A percentile compares a stretch with the other conserved stretches of the same genome.
Evolutionary conservation across 345 rosid genomes (phyloP).

Genomic region (Hevea brasiliensis): DNA sequence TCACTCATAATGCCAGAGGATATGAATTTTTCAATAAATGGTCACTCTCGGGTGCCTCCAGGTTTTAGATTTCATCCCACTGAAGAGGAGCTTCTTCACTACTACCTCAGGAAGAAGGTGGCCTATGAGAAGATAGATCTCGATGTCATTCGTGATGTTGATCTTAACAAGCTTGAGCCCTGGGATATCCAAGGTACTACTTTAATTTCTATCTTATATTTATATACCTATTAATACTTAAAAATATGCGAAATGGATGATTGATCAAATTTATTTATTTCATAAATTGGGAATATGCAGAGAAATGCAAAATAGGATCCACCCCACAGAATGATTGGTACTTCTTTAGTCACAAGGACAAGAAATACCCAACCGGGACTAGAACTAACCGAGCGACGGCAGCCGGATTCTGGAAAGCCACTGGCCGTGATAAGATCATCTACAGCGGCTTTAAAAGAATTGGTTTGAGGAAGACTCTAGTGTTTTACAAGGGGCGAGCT

Average conservation of each 20-base stretch:
- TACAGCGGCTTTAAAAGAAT: conserved; percentile 65
- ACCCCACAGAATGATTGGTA: conserved; percentile 98
- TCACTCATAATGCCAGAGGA: conserved; percentile 38
- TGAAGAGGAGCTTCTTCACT: conserved; percentile 93
- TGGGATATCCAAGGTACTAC: conserved; percentile 94
- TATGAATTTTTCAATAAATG: conserved; percentile 85
- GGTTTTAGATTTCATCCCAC: conserved; percentile 99
- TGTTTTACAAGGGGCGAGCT: conserved; percentile 91
- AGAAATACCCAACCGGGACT: conserved; percentile 93
- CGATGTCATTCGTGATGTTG: conserved; percentile 95
- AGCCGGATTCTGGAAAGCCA: conserved; percentile 98
- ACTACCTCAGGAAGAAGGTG: conserved; percentile 89
- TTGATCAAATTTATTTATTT: too few relatives aligned
- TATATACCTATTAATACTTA: too few relatives aligned
- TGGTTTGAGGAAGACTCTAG: conserved; percentile 89
- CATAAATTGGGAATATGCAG: conserved; percentile 31
- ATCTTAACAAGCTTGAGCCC: conserved; percentile 98
- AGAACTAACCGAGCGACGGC: conserved; percentile 93
- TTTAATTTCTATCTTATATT: neutral
- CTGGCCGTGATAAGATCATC: conserved; percentile 94
- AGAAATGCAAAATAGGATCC: conserved; percentile 88
- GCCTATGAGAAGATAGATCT: conserved; percentile 83
- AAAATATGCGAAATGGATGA: too few relatives aligned
- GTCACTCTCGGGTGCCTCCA: conserved; percentile 94
- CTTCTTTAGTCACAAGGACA: conserved; percentile 97